A percentile compares a stretch with the other conserved stretches of the same genome.
phyloP scores from a whole-genome alignment of 495 filamentous ascomycete species.

The Acidomyces sp. region DNA sequence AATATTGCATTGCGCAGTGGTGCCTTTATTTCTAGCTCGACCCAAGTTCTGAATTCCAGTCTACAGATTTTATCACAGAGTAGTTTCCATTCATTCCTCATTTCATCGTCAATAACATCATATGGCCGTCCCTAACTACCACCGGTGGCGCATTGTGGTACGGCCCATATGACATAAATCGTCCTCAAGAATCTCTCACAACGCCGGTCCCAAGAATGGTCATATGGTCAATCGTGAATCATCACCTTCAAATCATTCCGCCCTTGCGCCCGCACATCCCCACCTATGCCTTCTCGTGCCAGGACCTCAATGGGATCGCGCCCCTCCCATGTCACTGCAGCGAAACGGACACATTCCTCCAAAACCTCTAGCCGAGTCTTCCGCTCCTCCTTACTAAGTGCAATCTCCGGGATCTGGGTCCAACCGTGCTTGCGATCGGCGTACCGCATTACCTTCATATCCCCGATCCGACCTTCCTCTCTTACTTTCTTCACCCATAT shows the following conservation, averaged over 20 bases:
- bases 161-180: too few species aligned
- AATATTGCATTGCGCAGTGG: too few species aligned
- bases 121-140: too few species aligned
- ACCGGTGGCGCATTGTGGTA: too few species aligned
- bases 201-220: too few species aligned
- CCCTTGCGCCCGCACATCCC: constrained; percentile 5
- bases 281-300: constrained; percentile 5
- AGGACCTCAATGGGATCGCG: constrained; percentile 8
- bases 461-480: constrained; percentile 9
- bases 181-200: too few species aligned
- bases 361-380: constrained; percentile 21
- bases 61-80: too few species aligned
- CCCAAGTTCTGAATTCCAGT: too few species aligned
- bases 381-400: constrained; percentile 22
- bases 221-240: constrained; percentile 3
- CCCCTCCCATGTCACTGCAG: constrained; percentile 9
- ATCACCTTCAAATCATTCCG: constrained; percentile 1
- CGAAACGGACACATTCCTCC: constrained; percentile 13
- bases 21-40: too few species aligned
- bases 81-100: too few species aligned
- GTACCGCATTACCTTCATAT: constrained; percentile 23
- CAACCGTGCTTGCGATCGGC: constrained; percentile 27
- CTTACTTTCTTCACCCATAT: constrained; percentile 24
- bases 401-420: constrained; percentile 27
- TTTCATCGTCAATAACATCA: too few species aligned